Evolutionary conservation across 2,329 filamentous ascomycete genomes (phyloP), one percentile per base, ranked within the genome.

Genomic region (Alternaria hordeiaustralica): DNA sequence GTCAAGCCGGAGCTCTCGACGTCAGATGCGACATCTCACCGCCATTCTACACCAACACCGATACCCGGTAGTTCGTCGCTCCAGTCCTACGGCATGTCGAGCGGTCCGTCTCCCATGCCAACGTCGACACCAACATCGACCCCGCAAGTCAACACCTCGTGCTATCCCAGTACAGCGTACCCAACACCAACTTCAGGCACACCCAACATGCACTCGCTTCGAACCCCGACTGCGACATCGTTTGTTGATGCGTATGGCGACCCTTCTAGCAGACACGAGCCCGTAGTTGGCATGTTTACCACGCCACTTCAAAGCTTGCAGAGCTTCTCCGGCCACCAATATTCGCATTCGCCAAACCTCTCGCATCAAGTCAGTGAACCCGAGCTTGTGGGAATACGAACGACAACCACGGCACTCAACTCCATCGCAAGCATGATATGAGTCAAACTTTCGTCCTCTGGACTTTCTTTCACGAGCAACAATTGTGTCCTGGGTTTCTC

Each of bases 391-490:
- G 76, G 77, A 15, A 73, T 80, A 18, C 73, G 75, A 41, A 70
- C 74, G 7, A 71, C 73, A 4, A 68, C 74, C 3, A 69, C 74
- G 8, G 69, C 74, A 30, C 68, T 79, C 11, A 78, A 75, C 56
- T 78, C 74, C 12, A 74, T 80, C 25, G 77, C 78, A 15, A 76
- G 76, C 60, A 79, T 80, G 78, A 79, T 80, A 55, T 69, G 54
- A 68, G 41, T 41, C 13, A 8, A 15, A 8, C 6, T 23, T 23
- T 26, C 49, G 13, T n/a, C 5, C 36, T n/a, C 20, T 25, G 25
- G 49, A 41, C 30, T 36, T 53, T 18, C 30, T 53, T 46, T 13
- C 18, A 46, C 33, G 8, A 55, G 23, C 53, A 55, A 55, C 23
- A n/a, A 55, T 44, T 44, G 23, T n/a, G 21, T 12, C 5, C 15